Percentiles rank a stretch among this genome's conserved stretches.
Evolutionary conservation across 306 rosid species (phyloP).

Genomic region (Calophaca sinica): DNA sequence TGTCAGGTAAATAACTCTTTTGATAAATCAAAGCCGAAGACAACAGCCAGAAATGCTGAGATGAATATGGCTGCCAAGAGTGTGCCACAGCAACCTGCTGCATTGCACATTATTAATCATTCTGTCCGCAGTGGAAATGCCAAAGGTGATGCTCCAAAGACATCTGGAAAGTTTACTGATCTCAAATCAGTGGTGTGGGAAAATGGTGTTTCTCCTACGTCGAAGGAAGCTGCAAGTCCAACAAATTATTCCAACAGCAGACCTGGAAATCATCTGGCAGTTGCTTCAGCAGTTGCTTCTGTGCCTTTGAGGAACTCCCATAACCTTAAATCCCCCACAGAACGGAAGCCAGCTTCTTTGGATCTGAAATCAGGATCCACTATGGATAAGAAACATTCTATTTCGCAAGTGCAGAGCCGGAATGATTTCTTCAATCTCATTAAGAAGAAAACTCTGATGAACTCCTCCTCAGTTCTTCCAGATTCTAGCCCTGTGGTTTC

Average conservation of each 20-base stretch:
- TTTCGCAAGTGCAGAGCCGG: conserved; percentile 93
- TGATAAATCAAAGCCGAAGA: conserved; percentile 88
- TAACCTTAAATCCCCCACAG: conserved; percentile 63
- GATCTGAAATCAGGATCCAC: conserved; percentile 75
- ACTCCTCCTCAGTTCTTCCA: conserved; percentile 60
- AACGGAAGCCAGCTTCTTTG: conserved; percentile 67
- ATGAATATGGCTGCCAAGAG: conserved; percentile 64
- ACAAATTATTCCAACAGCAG: conserved; percentile 60
- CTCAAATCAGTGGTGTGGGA: conserved; percentile 87
- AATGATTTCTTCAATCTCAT: conserved; percentile 89
- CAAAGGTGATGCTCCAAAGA: conserved; percentile 77
- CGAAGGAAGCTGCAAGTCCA: conserved; percentile 79
- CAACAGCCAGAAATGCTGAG: conserved; percentile 65
- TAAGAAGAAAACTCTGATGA: conserved; percentile 75
- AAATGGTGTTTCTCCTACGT: conserved; percentile 69
- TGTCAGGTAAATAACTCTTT: conserved; percentile 74
- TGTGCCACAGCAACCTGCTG: conserved; percentile 67
- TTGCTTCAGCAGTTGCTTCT: conserved; percentile 67
- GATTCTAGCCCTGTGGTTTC: conserved; percentile 64
- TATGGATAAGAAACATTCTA: conserved; percentile 78
- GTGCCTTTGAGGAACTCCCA: conserved; percentile 75
- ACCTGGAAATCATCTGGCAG: conserved; percentile 70
- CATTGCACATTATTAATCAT: conserved; percentile 62
- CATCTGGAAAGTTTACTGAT: conserved; percentile 92
- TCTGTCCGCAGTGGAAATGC: conserved; percentile 72